These are phyloP conservation scores for Neonectria punicea DNA, from an alignment of 2,329 filamentous ascomycete species.

Conservation along the genomic window DNA sequence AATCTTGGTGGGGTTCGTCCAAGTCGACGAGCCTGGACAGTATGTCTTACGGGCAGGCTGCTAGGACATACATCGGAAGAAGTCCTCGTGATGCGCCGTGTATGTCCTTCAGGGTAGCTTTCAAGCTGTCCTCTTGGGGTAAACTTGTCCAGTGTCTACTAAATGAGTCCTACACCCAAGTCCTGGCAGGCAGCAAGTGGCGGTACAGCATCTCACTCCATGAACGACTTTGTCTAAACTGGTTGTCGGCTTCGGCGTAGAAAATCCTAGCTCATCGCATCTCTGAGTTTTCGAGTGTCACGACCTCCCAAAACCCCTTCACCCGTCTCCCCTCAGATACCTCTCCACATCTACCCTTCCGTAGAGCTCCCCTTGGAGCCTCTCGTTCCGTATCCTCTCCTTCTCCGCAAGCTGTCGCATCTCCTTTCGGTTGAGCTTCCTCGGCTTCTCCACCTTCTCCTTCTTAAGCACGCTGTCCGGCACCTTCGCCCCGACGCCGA, in stretches of 20 bases:
- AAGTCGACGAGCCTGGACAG: too few relatives aligned
- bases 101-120: background rate
- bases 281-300: background rate
- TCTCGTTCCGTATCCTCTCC: slow-evolving; percentile 71
- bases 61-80: background rate
- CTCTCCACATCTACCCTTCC: slow-evolving; percentile 78
- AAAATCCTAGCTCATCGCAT: background rate
- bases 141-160: background rate
- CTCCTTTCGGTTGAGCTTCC: slow-evolving; percentile 75
- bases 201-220: background rate
- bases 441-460: slow-evolving; percentile 55
- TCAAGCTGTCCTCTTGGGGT: background rate
- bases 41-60: background rate
- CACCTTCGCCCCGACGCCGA: slow-evolving; percentile 73
- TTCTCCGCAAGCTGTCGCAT: slow-evolving; percentile 69
- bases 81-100: background rate
- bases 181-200: slow-evolving; percentile 12
- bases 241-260: too few relatives aligned
- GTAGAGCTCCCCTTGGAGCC: slow-evolving; percentile 77
- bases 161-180: slow-evolving; percentile 22
- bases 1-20: background rate
- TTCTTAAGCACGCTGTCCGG: slow-evolving; percentile 54
- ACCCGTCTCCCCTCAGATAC: slow-evolving; percentile 68
- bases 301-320: background rate
- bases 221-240: background rate